These are phyloP conservation scores for Phoma sp. DNA, from an alignment of 2,329 filamentous ascomycete genomes.

Conservation along the genomic window DNA sequence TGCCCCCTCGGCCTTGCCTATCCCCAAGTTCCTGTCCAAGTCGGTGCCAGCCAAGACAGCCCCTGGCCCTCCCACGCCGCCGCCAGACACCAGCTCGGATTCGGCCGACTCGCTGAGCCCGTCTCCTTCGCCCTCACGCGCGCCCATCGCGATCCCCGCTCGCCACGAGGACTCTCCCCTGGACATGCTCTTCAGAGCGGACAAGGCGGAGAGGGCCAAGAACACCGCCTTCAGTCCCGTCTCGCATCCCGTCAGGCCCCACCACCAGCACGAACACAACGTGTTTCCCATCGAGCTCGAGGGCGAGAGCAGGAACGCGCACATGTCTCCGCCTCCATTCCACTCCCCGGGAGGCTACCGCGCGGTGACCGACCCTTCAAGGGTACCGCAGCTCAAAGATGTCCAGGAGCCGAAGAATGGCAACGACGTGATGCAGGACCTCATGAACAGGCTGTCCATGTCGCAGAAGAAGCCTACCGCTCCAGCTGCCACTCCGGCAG, in stretches of 20 bases:
- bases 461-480: slow-evolving; percentile 35
- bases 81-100: slow-evolving; percentile 55
- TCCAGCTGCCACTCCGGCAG: slow-evolving; percentile 29
- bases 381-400: slow-evolving; percentile 32
- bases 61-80: slow-evolving; percentile 55
- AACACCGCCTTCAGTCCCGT: slow-evolving; percentile 56
- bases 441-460: slow-evolving; percentile 50
- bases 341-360: slow-evolving; percentile 33
- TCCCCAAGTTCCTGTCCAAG: slow-evolving; percentile 86
- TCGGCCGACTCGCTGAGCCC: slow-evolving; percentile 45
- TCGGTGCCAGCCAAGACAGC: slow-evolving; percentile 66
- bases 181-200: slow-evolving; percentile 88
- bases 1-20: slow-evolving; percentile 84
- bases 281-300: slow-evolving; percentile 74
- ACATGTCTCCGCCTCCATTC: slow-evolving; percentile 32
- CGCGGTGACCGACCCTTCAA: slow-evolving; percentile 42
- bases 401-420: slow-evolving; percentile 50
- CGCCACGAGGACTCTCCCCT: slow-evolving; percentile 75
- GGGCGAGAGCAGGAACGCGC: slow-evolving; percentile 32
- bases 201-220: slow-evolving; percentile 76
- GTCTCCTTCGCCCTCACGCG: slow-evolving; percentile 59
- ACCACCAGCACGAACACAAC: slow-evolving; percentile 54
- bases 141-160: slow-evolving; percentile 50
- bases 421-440: slow-evolving; percentile 53
- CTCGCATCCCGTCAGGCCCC: slow-evolving; percentile 24